Evolutionary conservation across 176 grass and related monocot genomes (phyloP), one percentile per base, ranked within the genome.

Genomic region (Panicum miliaceum): DNA sequence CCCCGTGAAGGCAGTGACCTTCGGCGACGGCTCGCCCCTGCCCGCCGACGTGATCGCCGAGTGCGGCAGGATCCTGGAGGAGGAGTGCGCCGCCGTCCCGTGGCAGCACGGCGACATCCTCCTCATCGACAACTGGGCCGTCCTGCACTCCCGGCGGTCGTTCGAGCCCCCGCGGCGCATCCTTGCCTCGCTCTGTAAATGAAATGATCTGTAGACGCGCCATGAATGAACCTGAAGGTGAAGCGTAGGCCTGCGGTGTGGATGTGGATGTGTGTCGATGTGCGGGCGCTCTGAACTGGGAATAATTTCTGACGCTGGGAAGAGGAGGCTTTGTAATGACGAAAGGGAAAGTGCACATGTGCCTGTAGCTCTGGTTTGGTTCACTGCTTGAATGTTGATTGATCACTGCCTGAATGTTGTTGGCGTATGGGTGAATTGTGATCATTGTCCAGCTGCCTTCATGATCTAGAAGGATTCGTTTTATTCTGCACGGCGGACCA

Each of bases 131-230:
- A 99, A 99, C 82, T 93, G 89, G 83, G 93, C 90, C 18, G 93
- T 89, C 32, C 66, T 99, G 40, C 96, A 99, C 90, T 92, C 93
- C 0, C 91, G 96, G 0, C 47, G 96, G 18, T 89, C 89, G 0
- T 99, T 99, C 18, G 88, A 84, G 77, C 93, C 96, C 0, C 96
- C 93, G 1, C 91, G 96, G 7, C 93, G 93, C 45, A 69, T 99
- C 10, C 93, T 99, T 71, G 96, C 96, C 51, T 99, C 93, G 0
- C 96, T 99, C 45, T 94, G 96, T 94, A 94, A 96, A 81, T 96
- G 90, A 94, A 94, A 81, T 96, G 91, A 70, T 3, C 0, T 57
- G 72, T 47, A 32, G 48, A 23, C 50, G 47, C 15, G 5, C 13
- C 22, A 45, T 20, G 43, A 71, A 18, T 51, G 48, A 16, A 51